Conservation (phyloP, 495 filamentous ascomycete genomes). For the Hypoxylon perforatum region DNA sequence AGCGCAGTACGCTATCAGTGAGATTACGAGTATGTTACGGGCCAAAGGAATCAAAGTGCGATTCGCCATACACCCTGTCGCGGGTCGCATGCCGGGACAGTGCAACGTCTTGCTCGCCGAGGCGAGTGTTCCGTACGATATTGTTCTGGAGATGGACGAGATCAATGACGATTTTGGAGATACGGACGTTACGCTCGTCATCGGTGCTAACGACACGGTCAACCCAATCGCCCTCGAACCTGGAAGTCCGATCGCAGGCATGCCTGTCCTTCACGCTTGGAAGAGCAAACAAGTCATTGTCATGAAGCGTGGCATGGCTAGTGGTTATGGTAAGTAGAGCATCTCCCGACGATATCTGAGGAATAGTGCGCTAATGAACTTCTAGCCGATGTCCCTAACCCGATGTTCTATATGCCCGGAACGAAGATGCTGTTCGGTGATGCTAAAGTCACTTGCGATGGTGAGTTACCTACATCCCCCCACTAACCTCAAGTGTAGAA, state of each 20-base stretch:
- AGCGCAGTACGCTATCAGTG: conserved; percentile 84
- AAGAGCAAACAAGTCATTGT: conserved; percentile 90
- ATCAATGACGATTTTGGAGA: conserved; percentile 88
- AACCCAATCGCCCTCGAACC: conserved; percentile 85
- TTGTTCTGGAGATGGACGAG: conserved; percentile 89
- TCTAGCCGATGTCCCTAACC: conserved; percentile 82
- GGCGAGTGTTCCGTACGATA: conserved; percentile 84
- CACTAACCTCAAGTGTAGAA: neutral
- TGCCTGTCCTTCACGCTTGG: conserved; percentile 88
- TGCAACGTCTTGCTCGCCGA: conserved; percentile 87
- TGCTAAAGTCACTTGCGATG: conserved; percentile 82
- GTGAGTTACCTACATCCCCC: conserved; percentile 48
- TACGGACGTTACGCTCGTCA: conserved; percentile 85
- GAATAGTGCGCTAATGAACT: conserved; percentile 7
- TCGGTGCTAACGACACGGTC: conserved; percentile 87
- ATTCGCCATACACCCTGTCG: conserved; percentile 88
- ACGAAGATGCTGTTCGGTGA: conserved; percentile 89
- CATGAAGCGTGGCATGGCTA: conserved; percentile 86
- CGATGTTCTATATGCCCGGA: conserved; percentile 87
- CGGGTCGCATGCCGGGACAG: conserved; percentile 86
- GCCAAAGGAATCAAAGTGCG: conserved; percentile 77
- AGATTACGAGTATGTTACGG: conserved; percentile 77
- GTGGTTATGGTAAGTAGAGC: conserved; percentile 73
- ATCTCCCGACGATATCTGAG: conserved; percentile 1
- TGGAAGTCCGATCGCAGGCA: conserved; percentile 81